Base-by-base conservation (phyloP, 306 rosid genomes). In the Prunus davidiana region DNA sequence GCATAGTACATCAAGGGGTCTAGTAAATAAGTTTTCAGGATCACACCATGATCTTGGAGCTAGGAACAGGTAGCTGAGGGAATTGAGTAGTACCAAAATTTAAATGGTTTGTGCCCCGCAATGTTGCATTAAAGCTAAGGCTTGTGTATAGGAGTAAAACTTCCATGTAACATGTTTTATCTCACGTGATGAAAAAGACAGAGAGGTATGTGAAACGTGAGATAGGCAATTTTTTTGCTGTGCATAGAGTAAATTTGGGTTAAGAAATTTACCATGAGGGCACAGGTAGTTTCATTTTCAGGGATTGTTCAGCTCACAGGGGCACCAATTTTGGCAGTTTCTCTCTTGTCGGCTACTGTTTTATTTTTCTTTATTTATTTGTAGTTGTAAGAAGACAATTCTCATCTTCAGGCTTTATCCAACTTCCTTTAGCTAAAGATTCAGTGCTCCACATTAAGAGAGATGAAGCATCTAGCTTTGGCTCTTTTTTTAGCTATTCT, bases 391-490 rank as follows among this genome's bases (percentile, higher is more conserved):
- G 67, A 77, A 63, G 83, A 87, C 88, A 72, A 77, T 60, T 30
- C 58, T 30, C 19, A 3, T 62, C 64, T 65, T 60, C 81, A 28
- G 82, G 55, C 65, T 52, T 6, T 16, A 64, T 70, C 75, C 38
- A 70, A 71, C 76, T 76, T 43, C 84, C 81, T 75, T 65, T 68
- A 67, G 74, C 77, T 67, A 56, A 13, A 71, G 64, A 43, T 76
- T 24, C 28, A 67, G 60, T 43, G 72, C 50, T 43, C 49, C 61
- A 74, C 77, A 74, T 28, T 46, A 28, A 63, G 71, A 82, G 19
- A 81, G 52, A 91, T 91, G 98, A 91, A 88, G 84, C 86, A 84
- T 78, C 80, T 84, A 25, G 67, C 41, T 75, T 78, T 86, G 15
- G 72, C 78, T 60, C 66, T 91, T 47, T 57, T 91, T 57, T 46